Base-by-base conservation (phyloP, 495 filamentous ascomycete species). In the Penicillium angulare region DNA sequence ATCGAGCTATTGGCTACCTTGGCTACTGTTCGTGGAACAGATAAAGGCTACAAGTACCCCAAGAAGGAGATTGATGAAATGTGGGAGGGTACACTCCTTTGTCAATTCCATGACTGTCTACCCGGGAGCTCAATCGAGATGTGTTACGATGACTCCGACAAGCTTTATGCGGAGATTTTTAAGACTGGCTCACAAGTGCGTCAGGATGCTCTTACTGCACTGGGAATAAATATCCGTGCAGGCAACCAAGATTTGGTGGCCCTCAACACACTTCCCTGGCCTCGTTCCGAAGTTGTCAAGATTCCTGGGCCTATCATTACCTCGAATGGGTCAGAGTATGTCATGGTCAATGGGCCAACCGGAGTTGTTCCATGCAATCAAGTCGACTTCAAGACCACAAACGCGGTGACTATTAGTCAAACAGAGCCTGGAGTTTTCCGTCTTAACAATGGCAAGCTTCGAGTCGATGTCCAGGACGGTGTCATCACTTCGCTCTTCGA, bases 101-200 rank as follows among this genome's bases (percentile, higher is more conserved):
- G 92, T 58, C 93, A 98, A 57, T 97, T 97, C 76, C 93, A 98
- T 61, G 93, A 98, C 64, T 96, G 92, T 63, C 74, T 98, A 29
- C 93, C 93, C 8, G 93, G 93, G n/a, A 95, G 87, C 61, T 85
- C 83, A 15, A 97, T 98, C 52, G 90, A 92, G 64, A 96, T 98
- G 92, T 92, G 88, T 64, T 97, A 97, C 64, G 86, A 89, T 60
- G 93, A 98, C 56, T 93, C 89, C 0, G 86, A 95, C 59, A 77
- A 90, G 78, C 72, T 96, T 7, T 98, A 98, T 61, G 84, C 74
- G 7, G 70, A 88, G 55, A 78, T 95, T n/a, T 96, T 96, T 61
- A 69, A 83, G 56, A 89, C 79, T 2, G 92, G 89, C 6, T 64
- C 84, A 46, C 79, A 77, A 49, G 72, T 92, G n/a, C 72, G 95